A percentile compares a stretch with the other conserved stretches of the same genome.
Evolutionary conservation across 441 rosid genomes (phyloP).

Genomic region (Viola pubescens): DNA sequence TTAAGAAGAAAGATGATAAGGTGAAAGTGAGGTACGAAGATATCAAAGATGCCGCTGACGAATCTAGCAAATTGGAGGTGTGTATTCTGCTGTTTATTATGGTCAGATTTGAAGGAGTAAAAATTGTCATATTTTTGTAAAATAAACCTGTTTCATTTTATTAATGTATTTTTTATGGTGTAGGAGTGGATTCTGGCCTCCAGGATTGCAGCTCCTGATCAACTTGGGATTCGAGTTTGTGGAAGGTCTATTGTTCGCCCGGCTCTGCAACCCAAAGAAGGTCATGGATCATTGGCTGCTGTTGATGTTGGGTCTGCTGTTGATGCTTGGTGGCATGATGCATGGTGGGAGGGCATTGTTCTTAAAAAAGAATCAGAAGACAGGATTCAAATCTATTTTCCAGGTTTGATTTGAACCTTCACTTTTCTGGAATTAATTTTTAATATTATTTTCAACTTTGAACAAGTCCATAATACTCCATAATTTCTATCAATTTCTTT

Average conservation of each 20-base stretch:
- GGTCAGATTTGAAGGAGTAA: background rate
- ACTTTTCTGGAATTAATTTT: background rate
- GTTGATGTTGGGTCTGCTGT: slow-evolving; percentile 51
- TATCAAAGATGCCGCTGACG: slow-evolving; percentile 60
- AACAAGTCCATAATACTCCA: background rate
- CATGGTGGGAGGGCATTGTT: slow-evolving; percentile 88
- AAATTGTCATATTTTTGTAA: too few species aligned
- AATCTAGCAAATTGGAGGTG: slow-evolving; percentile 68
- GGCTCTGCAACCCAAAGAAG: slow-evolving; percentile 10
- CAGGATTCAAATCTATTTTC: slow-evolving; percentile 47
- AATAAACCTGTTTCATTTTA: background rate
- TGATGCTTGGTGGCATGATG: slow-evolving; percentile 77
- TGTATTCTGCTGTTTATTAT: background rate
- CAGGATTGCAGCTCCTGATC: slow-evolving; percentile 46
- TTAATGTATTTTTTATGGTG: slow-evolving; percentile 4
- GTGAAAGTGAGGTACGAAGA: slow-evolving; percentile 77
- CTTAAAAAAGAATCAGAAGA: slow-evolving; percentile 41
- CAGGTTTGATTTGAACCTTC: slow-evolving; percentile 38
- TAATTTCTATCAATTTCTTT: background rate
- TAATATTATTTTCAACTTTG: background rate
- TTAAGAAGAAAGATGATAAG: slow-evolving; percentile 55
- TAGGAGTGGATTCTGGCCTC: slow-evolving; percentile 76
- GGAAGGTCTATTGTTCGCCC: slow-evolving; percentile 62
- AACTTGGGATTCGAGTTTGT: slow-evolving; percentile 35
- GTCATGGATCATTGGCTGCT: slow-evolving; percentile 13